These are phyloP conservation scores for Erodium trifolium DNA, from an alignment of 441 rosid genomes.

Conservation along the genomic window DNA sequence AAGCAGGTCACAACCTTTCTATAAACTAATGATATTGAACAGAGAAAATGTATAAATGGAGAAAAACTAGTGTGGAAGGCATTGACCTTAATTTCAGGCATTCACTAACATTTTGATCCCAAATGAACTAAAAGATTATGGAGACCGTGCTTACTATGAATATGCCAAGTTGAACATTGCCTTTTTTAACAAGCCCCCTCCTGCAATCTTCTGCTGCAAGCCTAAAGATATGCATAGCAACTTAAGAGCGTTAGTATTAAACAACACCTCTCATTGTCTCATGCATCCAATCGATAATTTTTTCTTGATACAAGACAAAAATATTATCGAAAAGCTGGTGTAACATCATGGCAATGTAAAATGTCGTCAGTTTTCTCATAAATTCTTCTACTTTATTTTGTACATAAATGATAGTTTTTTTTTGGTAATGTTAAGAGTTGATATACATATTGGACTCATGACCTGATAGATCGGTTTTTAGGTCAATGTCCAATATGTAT, in stretches of 20 bases:
- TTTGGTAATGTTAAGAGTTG: not conserved
- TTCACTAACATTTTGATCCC: not conserved
- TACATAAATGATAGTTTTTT: not conserved
- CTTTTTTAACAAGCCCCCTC: constrained; percentile 51
- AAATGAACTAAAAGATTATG: not conserved
- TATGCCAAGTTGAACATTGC: constrained; percentile 63
- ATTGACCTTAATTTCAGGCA: not conserved
- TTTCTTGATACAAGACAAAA: no score
- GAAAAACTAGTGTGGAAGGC: not conserved
- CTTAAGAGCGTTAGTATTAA: not conserved
- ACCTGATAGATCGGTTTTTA: no score
- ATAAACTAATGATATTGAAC: not conserved
- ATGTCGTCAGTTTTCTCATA: not conserved
- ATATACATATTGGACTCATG: no score
- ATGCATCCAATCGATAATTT: no score
- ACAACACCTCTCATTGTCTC: no score
- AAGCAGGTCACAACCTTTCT: not conserved
- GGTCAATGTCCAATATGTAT: no score
- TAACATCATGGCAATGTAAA: not conserved
- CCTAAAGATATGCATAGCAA: constrained; percentile 36
- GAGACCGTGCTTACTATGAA: constrained; percentile 50
- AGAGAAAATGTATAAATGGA: no score
- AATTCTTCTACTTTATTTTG: not conserved
- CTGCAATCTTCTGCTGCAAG: constrained; percentile 62
- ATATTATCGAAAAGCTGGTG: not conserved